These are phyloP conservation scores for Penicillium sp. DNA, from an alignment of 2,329 filamentous ascomycete genomes.

Conservation along the genomic window DNA sequence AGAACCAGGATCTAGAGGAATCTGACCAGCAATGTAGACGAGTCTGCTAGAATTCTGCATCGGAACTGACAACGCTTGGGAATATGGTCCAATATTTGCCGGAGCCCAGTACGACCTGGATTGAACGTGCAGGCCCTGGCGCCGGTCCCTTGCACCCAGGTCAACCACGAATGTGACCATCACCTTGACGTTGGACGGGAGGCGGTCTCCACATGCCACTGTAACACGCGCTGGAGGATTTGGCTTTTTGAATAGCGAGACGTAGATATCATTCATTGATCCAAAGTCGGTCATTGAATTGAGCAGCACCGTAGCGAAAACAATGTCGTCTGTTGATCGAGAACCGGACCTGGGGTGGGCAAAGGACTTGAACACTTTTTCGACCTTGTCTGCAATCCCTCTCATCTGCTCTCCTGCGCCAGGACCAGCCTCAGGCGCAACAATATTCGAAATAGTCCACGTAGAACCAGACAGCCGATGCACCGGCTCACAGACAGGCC, in stretches of 20 bases:
- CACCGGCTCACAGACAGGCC: conserved; percentile 15
- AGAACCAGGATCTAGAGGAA: conserved; percentile 76
- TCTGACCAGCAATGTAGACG: conserved; percentile 82
- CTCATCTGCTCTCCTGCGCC: conserved; percentile 45
- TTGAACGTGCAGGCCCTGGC: conserved; percentile 77
- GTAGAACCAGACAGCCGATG: conserved; percentile 26
- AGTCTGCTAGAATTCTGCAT: conserved; percentile 35
- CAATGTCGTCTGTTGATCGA: conserved; percentile 41
- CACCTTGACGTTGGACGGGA: conserved; percentile 62
- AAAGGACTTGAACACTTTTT: conserved; percentile 10
- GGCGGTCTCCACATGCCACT: conserved; percentile 68
- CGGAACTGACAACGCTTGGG: conserved; percentile 67
- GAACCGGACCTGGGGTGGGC: conserved; percentile 8
- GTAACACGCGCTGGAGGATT: conserved; percentile 86
- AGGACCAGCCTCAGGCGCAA: conserved; percentile 40
- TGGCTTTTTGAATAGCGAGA: conserved; percentile 68
- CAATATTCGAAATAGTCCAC: conserved; percentile 41
- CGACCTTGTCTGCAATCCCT: conserved; percentile 30
- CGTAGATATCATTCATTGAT: conserved; percentile 72
- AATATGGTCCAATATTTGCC: conserved; percentile 96
- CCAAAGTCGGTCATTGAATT: conserved; percentile 78
- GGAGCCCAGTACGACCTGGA: conserved; percentile 95
- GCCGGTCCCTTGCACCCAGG: conserved; percentile 30
- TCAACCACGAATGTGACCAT: conserved; percentile 58
- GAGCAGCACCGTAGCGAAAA: conserved; percentile 64